Percentiles rank a stretch among this genome's conserved stretches.
Evolutionary conservation across 2,329 filamentous ascomycete species (phyloP).

Genomic region (Fusarium miscanthi): DNA sequence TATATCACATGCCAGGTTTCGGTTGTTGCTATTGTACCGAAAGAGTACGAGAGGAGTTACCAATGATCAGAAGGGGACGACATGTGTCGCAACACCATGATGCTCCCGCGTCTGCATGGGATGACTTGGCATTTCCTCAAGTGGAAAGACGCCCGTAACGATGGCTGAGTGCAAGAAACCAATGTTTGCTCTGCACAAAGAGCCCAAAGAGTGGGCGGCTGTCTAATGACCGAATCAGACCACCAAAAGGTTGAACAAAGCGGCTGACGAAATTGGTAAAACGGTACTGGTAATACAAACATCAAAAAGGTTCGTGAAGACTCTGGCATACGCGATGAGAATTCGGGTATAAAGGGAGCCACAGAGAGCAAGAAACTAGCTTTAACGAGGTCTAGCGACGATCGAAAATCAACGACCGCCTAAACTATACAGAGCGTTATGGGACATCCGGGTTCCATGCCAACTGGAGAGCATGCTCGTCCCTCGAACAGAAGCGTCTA

Average conservation of each 20-base stretch:
- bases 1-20: neutral
- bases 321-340: rapidly evolving
- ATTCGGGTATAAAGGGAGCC: neutral
- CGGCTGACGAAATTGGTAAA: neutral
- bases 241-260: neutral
- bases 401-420: neutral
- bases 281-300: rapidly evolving
- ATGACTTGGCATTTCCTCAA: neutral
- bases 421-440: neutral
- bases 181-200: rapidly evolving
- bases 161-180: rapidly evolving
- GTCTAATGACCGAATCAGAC: too few relatives aligned
- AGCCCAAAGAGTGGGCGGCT: neutral
- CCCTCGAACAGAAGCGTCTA: neutral
- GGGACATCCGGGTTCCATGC: neutral
- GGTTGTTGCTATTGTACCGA: rapidly evolving
- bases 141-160: rapidly evolving
- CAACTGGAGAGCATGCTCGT: neutral
- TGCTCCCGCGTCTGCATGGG: neutral
- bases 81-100: neutral
- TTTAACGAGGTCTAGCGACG: too few relatives aligned
- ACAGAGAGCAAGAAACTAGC: too few relatives aligned
- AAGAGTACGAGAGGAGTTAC: neutral
- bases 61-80: neutral
- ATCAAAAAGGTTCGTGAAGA: rapidly evolving